Conservation (phyloP, 164 flowering plant genomes). For the Chloranthus sessilifolius region DNA sequence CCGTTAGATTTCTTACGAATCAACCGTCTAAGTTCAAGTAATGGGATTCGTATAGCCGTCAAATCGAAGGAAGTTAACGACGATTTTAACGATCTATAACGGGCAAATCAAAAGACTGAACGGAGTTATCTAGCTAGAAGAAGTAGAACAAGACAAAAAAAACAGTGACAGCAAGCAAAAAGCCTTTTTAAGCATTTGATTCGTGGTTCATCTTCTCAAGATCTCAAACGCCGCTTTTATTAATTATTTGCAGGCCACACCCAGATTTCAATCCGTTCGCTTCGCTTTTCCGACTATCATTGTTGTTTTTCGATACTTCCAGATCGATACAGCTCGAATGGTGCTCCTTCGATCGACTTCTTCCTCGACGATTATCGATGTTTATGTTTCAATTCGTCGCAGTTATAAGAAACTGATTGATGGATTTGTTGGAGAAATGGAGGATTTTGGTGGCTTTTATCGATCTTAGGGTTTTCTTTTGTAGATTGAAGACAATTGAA, state of each 20-base stretch:
- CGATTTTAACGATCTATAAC: no score
- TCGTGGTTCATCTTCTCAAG: not conserved
- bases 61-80: no score
- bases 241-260: not conserved
- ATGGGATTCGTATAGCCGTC: no score
- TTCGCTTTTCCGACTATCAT: not conserved
- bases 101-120: not conserved
- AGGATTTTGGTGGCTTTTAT: no score
- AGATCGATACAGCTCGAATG: constrained; percentile 9
- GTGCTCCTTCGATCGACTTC: not conserved
- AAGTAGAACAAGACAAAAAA: not conserved
- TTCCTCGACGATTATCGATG: not conserved
- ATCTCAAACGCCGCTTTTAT: not conserved
- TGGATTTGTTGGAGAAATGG: no score
- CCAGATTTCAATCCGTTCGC: not conserved
- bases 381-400: no score
- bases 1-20: no score
- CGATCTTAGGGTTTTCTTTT: no score
- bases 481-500: no score
- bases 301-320: not conserved
- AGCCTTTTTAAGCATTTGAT: constrained; percentile 3
- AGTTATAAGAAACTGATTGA: no score
- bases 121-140: not conserved
- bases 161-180: not conserved
- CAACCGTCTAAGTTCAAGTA: no score